Evolutionary conservation across 768 basidiomycete genomes (phyloP), one percentile per base, ranked within the genome.

Genomic region (Boletus pseudo-olivaceus): DNA sequence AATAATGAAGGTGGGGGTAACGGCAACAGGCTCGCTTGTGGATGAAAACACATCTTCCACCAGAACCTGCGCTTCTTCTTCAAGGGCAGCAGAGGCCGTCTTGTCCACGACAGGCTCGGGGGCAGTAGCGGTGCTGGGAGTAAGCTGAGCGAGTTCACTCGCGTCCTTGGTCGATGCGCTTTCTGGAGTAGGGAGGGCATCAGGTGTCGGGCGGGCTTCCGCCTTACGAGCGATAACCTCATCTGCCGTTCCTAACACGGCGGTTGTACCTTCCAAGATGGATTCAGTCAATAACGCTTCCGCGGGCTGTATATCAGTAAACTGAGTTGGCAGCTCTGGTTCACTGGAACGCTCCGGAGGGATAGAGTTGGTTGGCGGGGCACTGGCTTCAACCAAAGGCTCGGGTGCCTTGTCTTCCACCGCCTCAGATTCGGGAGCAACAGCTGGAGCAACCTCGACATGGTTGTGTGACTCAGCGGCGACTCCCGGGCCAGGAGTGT

Each of bases 281-380:
- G 23, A 48, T 20, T 8, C 26, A 10, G 44, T 14, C 19, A 35
- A 38, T 27, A 23, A 15, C 26, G 44, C 33, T 3, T 15, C 53
- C 19, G 14, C 39, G 32, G 19, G 26, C 32, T 26, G 41, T 27
- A 7, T 14, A 10, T 40, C 23, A 20, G 2, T 17, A 52, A 29
- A 41, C 20, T 53, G 57, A 42, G 65, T n/a, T 37, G 52, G 27
- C 3, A 27, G 8, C 49, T 43, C 53, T 50, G 53, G 52, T 44
- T 47, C 50, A 29, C 34, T 27, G 29, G 33, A 40, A 32, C 42
- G 20, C 4, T 49, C 35, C 4, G 37, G 14, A n/a, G 12, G 17
- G 19, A 37, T 19, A 38, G 41, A 11, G n/a, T n/a, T 8, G 37
- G 27, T 34, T 11, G 44, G 29, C 5, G 11, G 46, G 34, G 9